A percentile compares a stretch with the other conserved stretches of the same genome.
phyloP scores from a whole-genome alignment of 805 yeast species.

The Candida dajiaensis region DNA sequence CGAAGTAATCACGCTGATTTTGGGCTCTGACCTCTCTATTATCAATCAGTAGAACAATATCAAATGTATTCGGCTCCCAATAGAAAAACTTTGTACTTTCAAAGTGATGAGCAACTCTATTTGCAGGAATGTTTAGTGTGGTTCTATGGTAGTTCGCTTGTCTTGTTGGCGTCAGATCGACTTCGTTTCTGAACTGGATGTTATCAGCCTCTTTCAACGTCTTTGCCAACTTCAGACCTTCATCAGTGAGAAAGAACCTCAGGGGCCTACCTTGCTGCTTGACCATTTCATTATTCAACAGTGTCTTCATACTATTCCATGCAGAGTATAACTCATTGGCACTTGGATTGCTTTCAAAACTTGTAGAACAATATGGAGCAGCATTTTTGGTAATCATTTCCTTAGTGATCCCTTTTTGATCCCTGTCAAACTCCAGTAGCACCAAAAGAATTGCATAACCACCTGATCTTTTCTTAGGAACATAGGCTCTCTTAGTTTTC shows the following conservation, averaged over 20 bases:
- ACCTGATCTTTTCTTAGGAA: conserved; percentile 75
- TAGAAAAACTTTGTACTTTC: conserved; percentile 22
- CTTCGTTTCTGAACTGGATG: conserved; percentile 25
- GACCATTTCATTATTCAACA: conserved; percentile 57
- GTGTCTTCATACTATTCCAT: conserved; percentile 64
- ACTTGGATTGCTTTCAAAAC: conserved; percentile 55
- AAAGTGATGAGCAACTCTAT: conserved; percentile 2
- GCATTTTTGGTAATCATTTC: conserved; percentile 53
- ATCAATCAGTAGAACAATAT: conserved; percentile 62
- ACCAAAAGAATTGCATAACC: conserved; percentile 76
- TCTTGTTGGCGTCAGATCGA: conserved; percentile 15
- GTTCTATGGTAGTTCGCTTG: conserved; percentile 10
- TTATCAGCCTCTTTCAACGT: conserved; percentile 44
- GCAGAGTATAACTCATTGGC: conserved; percentile 65
- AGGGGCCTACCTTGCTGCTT: conserved; percentile 51
- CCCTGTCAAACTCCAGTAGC: conserved; percentile 42
- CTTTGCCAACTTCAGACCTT: conserved; percentile 59
- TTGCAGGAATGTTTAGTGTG: conserved; percentile 1
- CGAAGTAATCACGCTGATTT: conserved; percentile 66
- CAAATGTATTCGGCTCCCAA: conserved; percentile 63
- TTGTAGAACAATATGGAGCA: conserved; percentile 45
- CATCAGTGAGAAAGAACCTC: conserved; percentile 59
- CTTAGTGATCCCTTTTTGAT: conserved; percentile 54
- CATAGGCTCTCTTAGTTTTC: conserved; percentile 36
- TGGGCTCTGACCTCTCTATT: conserved; percentile 74